These are phyloP conservation scores for Perilla frutescens DNA, from an alignment of 257 asterid genomes.

Conservation along the genomic window DNA sequence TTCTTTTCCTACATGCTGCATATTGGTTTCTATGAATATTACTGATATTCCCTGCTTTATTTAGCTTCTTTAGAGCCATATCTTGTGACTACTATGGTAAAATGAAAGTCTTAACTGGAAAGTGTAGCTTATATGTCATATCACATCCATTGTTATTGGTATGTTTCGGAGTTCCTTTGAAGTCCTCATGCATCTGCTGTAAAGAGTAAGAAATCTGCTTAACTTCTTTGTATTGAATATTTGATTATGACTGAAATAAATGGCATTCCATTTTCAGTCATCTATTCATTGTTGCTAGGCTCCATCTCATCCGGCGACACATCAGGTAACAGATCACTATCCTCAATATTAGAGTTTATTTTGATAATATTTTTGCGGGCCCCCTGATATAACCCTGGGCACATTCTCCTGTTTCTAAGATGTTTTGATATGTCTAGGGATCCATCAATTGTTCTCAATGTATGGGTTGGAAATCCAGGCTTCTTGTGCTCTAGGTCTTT, in stretches of 20 bases:
- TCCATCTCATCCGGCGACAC: conserved; percentile 35
- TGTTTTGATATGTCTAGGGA: conserved; percentile 42
- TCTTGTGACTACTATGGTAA: conserved; percentile 15
- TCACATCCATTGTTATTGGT: neutral
- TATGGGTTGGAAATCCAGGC: conserved; percentile 42
- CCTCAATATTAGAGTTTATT: conserved; percentile 32
- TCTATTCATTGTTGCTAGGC: conserved; percentile 35
- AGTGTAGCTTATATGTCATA: neutral
- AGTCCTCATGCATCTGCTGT: neutral
- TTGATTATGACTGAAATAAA: conserved; percentile 24
- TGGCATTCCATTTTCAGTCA: conserved; percentile 23
- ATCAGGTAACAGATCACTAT: conserved; percentile 46
- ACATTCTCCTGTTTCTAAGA: conserved; percentile 53
- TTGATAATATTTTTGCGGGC: conserved; percentile 38
- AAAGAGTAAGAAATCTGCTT: neutral
- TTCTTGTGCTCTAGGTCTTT: conserved; percentile 37
- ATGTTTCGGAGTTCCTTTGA: neutral
- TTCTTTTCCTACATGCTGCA: neutral
- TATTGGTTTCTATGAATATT: conserved; percentile 15
- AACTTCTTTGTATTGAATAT: neutral
- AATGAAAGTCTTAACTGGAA: conserved; percentile 2
- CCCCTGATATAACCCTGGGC: conserved; percentile 51
- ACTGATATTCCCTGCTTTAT: neutral
- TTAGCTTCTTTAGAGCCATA: conserved; percentile 8
- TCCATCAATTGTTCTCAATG: conserved; percentile 33